phyloP scores from a whole-genome alignment of 805 yeast species.

The Candida glaebosa region DNA sequence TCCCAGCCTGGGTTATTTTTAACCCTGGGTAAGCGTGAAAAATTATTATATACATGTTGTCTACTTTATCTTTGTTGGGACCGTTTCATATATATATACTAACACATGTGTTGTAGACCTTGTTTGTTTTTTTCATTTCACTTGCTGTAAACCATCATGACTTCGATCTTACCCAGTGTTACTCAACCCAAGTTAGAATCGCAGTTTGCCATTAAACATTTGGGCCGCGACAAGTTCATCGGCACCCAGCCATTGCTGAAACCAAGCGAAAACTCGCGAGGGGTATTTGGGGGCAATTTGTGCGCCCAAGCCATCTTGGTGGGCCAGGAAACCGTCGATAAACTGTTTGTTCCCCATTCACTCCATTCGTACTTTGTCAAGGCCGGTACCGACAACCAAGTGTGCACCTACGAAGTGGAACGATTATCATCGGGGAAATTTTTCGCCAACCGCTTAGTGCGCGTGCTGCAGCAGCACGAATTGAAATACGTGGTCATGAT shows the following conservation, averaged over 20 bases:
- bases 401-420: slow-evolving; percentile 32
- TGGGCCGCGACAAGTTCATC: background rate
- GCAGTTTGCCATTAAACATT: background rate
- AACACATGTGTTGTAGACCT: no score
- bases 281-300: slow-evolving; percentile 40
- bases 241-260: slow-evolving; percentile 27
- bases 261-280: slow-evolving; percentile 29
- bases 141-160: no score
- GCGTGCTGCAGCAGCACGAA: slow-evolving; percentile 27
- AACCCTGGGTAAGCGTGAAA: no score
- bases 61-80: no score
- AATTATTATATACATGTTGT: no score
- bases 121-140: no score
- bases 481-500: slow-evolving; percentile 31
- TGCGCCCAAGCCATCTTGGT: slow-evolving; percentile 38
- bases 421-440: slow-evolving; percentile 31
- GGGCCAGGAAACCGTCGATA: slow-evolving; percentile 30
- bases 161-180: background rate
- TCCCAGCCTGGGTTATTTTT: no score
- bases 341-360: slow-evolving; percentile 38
- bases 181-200: background rate
- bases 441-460: slow-evolving; percentile 32
- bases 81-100: no score
- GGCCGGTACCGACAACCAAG: slow-evolving; percentile 29
- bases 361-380: slow-evolving; percentile 38